These are phyloP conservation scores for Pseudonitzschia multiseries DNA, from an alignment of 108 stramenopile genomes.

Conservation along the genomic window DNA sequence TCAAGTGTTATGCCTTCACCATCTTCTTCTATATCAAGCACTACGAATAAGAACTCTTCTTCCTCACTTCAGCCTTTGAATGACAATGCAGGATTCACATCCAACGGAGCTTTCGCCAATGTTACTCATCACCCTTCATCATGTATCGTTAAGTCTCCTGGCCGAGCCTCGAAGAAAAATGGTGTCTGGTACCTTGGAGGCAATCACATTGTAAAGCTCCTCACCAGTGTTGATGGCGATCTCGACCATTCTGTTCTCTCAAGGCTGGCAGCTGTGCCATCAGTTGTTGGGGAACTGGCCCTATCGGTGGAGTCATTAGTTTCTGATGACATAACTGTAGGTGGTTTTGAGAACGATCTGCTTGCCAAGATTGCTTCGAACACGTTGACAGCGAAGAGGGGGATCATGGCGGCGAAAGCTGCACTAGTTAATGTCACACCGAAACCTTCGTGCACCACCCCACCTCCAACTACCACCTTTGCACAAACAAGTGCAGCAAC, in stretches of 20 bases:
- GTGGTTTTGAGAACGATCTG: constrained; percentile 31
- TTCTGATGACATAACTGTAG: constrained; percentile 31
- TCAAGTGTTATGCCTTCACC: too few relatives aligned
- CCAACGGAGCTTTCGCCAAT: not conserved
- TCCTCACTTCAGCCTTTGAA: too few relatives aligned
- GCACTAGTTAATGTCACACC: not conserved
- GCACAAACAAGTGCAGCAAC: not conserved
- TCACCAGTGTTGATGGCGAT: constrained; percentile 38
- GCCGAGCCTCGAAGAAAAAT: constrained; percentile 1
- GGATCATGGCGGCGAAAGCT: not conserved
- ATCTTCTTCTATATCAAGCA: too few relatives aligned
- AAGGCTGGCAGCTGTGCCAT: constrained; percentile 26
- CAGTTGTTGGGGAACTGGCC: constrained; percentile 34
- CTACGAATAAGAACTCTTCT: too few relatives aligned
- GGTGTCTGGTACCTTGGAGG: constrained; percentile 33
- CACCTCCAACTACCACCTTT: not conserved
- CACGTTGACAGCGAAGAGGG: constrained; percentile 25
- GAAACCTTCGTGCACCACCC: not conserved
- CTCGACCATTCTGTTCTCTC: constrained; percentile 24
- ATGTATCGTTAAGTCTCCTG: not conserved
- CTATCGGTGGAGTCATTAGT: constrained; percentile 37
- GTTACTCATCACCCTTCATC: not conserved
- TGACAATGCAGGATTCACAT: too few relatives aligned
- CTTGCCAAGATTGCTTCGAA: constrained; percentile 31
- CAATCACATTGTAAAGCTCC: constrained; percentile 32